Evolutionary conservation across 805 yeast species (phyloP).

Genomic region (Pichia eremophila): DNA sequence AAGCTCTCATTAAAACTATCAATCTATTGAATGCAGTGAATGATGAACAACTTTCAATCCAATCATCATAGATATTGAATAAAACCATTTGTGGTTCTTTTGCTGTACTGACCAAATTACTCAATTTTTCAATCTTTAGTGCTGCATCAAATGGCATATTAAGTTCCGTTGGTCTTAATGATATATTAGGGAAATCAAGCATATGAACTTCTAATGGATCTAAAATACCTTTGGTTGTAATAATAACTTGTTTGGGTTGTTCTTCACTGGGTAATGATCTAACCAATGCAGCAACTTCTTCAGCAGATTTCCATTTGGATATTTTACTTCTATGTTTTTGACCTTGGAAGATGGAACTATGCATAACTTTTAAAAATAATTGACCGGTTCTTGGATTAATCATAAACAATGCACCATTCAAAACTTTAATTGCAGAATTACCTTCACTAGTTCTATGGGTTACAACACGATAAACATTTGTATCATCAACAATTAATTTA

Average conservation of each 20-base stretch:
- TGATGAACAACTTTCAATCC: constrained; percentile 76
- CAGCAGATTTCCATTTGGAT: constrained; percentile 98
- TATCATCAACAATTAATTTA: constrained; percentile 85
- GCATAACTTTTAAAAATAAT: constrained; percentile 78
- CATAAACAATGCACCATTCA: constrained; percentile 87
- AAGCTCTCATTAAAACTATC: constrained; percentile 70
- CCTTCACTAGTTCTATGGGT: constrained; percentile 91
- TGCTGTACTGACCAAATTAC: constrained; percentile 73
- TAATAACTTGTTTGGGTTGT: constrained; percentile 88
- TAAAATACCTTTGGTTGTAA: constrained; percentile 79
- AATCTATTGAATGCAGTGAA: constrained; percentile 91
- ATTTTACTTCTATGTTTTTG: constrained; percentile 88
- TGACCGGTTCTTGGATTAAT: constrained; percentile 89
- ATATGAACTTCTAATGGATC: constrained; percentile 96
- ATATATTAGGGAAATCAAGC: constrained; percentile 90
- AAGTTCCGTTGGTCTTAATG: constrained; percentile 82
- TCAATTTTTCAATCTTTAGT: constrained; percentile 68
- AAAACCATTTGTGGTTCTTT: constrained; percentile 89
- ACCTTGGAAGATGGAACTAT: constrained; percentile 94
- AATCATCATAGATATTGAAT: constrained; percentile 88
- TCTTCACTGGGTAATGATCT: constrained; percentile 87
- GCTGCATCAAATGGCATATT: constrained; percentile 86
- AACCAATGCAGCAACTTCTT: constrained; percentile 86
- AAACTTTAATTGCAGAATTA: constrained; percentile 81
- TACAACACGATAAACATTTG: constrained; percentile 86